Evolutionary conservation across 352 stramenopile genomes (phyloP), one percentile per base, ranked within the genome.

Genomic region (Globisporangium barbulae): DNA sequence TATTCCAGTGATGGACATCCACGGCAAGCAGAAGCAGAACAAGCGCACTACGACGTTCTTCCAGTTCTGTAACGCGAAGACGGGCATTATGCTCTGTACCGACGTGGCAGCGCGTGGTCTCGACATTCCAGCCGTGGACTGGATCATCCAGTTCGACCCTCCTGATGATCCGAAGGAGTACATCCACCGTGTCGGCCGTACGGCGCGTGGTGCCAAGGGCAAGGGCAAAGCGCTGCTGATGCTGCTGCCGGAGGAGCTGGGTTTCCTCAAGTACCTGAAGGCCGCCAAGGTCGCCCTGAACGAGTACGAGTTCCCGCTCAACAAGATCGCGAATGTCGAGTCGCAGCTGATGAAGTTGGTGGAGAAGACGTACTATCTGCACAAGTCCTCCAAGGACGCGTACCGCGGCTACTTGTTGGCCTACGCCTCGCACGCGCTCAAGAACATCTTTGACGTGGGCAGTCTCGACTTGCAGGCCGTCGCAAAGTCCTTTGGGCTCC

Each of bases 121-220:
- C 21, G 97, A 99, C 69, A 99, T 99, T 63, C 95, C 94, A 5
- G 81, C 90, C 8, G 97, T 99, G 5, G 96, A 99, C 81, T 99
- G 97, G 97, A 99, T 99, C 75, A 98, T 99, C 71, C 97, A 99
- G 79, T 99, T 98, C 67, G 98, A 99, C 79, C 97, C 97, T 25
- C 97, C 97, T 57, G 96, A 99, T 90, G 97, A 99, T 82, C 96
- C 97, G 22, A 94, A 96, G 66, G 97, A 99, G 75, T 99, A 99
- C 82, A 99, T 99, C 67, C 95, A 98, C 65, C 82, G 89, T 67
- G 85, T 96, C 9, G 86, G 86, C 72, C 84, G 88, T 79, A 93
- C 82, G 19, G 85, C 92, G 37, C 88, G 94, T 75, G 94, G 94
- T 57, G 79, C 89, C 21, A 94, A 81, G 56, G 90, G 91, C 59